Evolutionary conservation across 805 yeast genomes (phyloP), one percentile per base, ranked within the genome.

Genomic region (Lipomyces chichibuensis): DNA sequence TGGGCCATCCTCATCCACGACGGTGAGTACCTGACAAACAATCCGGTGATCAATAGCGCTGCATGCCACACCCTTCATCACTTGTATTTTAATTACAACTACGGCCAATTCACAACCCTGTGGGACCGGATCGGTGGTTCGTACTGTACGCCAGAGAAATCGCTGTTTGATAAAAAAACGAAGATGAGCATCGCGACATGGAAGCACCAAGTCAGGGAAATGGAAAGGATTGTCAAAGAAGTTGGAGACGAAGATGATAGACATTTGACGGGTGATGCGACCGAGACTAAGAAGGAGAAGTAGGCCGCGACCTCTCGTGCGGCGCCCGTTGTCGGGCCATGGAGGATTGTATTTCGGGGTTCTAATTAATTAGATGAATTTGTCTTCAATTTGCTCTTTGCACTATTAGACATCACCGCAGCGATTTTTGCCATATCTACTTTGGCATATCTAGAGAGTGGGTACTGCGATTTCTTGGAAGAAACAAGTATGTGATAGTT

Each of bases 1-100:
- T 95, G 99, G 99, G 91, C 99, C 14, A 97, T 95, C 54, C 90
- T 94, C 95, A 95, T 95, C 77, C 99, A 95, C 80, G 99, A 95
- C 77, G 99, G 99, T 72, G 95, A 93, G 78, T 95, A 92, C 79
- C 79, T 94, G 83, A 90, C 97, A 55, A 90, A 91, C 79, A 96
- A 92, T 77, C 97, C 98, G 7, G 85, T 92, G 65, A 89, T 95
- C 72, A 95, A 95, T 79, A 98, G 99, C 75, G 93, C 98, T 20
- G 99, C 99, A 6, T 93, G 98, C 80, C 99, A 95, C 81, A 93
- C 99, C 1, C 88, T 94, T 59, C 99, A 95, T 80, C 99, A 95
- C 78, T 81, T 95, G 74, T 95, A 95, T 81, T 95, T 95, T 87
- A 94, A 94, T 83, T 95, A 95, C 81, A 95, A 95, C 83, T 95